Base-by-base conservation (phyloP, 495 filamentous ascomycete genomes). In the Tuber borchii region DNA sequence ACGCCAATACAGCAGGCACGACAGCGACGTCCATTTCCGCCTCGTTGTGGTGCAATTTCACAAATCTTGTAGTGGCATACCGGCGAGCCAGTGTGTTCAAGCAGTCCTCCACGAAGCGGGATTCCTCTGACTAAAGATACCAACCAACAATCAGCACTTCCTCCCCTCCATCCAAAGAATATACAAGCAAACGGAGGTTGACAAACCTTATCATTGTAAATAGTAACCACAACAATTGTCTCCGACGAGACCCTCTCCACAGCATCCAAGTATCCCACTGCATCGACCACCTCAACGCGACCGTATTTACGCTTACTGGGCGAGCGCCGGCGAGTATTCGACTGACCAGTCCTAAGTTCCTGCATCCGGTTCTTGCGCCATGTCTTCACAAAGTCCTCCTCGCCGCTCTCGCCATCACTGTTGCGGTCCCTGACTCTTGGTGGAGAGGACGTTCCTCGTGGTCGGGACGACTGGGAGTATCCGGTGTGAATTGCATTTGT, bases 1-100 rank as follows among this genome's bases (percentile, higher is more conserved):
- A 99, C 1, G 92, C 95, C 61, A 99, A 86, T 37, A 99, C 85
- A 12, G 95, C 95, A 1, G 95, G 95, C 0, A 95, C 92, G 74
- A 92, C 90, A 74, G 93, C 93, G 76, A 92, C 89, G 82, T 97
- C 93, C 88, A 98, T 97, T 84, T 98, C 96, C 43, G 97, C 95
- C 76, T 97, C 96, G 73, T 92, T 90, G 83, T 93, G 92, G 84
- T 97, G 92, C 44, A 98, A 88, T 84, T 94, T 95, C 84, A 98
- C 88, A 81, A 99, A 98, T 78, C 92, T 92, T 56, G 91, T 90
- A 43, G 90, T 86, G 40, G 87, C 85, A 79, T 98, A 86, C 74
- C 87, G 86, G 73, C 87, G 85, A 69, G 95, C 93, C 44, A 99
- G 87, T 4, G 89, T 88, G 44, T 86, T 86, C 61, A 99, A 83